Evolutionary conservation across 768 basidiomycete genomes (phyloP).

Genomic region (Pisolithus albus): DNA sequence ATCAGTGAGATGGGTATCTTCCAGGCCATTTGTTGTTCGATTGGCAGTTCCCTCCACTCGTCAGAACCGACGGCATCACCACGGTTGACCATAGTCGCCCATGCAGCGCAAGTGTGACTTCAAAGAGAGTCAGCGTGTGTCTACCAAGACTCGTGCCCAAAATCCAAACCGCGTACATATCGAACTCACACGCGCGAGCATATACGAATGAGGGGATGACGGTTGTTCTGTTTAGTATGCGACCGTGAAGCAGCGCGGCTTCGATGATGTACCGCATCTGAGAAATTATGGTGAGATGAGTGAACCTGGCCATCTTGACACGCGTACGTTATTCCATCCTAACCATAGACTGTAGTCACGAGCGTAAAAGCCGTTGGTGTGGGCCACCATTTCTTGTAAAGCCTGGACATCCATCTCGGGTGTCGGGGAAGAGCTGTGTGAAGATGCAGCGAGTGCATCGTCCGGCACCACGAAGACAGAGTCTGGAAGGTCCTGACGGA

Average conservation of each 20-base stretch:
- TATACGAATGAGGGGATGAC: conserved; percentile 43
- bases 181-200: conserved; percentile 39
- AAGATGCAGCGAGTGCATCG: neutral
- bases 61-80: conserved; percentile 32
- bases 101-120: conserved; percentile 34
- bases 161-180: conserved; percentile 13
- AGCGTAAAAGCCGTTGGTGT: conserved; percentile 38
- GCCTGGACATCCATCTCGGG: neutral
- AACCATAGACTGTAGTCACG: conserved; percentile 42
- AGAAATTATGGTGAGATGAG: neutral
- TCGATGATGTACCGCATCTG: conserved; percentile 47
- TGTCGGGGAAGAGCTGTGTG: neutral
- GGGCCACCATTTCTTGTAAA: conserved; percentile 28
- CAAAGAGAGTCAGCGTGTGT: neutral
- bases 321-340: conserved; percentile 43
- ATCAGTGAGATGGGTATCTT: conserved; percentile 31
- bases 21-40: conserved; percentile 32
- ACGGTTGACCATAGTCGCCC: conserved; percentile 40
- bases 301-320: neutral
- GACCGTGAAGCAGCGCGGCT: conserved; percentile 36
- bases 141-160: neutral
- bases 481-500: neutral
- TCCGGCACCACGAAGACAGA: neutral
- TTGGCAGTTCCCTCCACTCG: conserved; percentile 36
- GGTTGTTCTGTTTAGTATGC: conserved; percentile 36